Percentiles rank a stretch among this genome's conserved stretches.
Evolutionary conservation across 176 grass and related monocot species (phyloP).

Genomic region (Eleusine indica): DNA sequence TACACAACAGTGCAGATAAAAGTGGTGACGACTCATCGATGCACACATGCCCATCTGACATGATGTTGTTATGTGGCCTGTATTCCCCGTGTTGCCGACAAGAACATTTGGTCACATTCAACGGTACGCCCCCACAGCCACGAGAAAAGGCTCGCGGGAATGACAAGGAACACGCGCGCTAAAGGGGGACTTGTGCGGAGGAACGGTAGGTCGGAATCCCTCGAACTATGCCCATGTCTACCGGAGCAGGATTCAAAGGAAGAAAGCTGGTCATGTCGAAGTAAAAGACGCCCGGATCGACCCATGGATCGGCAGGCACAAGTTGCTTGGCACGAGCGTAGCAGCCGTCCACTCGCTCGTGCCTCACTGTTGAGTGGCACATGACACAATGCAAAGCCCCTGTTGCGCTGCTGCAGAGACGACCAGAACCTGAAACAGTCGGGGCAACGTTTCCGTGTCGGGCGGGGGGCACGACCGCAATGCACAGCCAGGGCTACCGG

Average conservation of each 20-base stretch:
- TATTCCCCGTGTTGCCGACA: conserved; percentile 45
- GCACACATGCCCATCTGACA: background rate
- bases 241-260: conserved; percentile 20
- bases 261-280: conserved; percentile 25
- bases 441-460: conserved; percentile 39
- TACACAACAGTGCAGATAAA: conserved; percentile 33
- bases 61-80: background rate
- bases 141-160: conserved; percentile 2
- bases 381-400: background rate
- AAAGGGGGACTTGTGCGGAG: conserved; percentile 15
- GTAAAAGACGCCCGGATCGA: background rate
- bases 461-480: background rate
- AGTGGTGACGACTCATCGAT: conserved; percentile 4
- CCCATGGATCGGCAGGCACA: background rate
- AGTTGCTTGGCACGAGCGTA: conserved; percentile 9
- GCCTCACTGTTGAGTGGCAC: background rate
- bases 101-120: conserved; percentile 53
- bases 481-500: background rate
- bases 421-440: conserved; percentile 48
- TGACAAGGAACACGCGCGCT: conserved; percentile 43
- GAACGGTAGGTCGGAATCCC: conserved; percentile 47
- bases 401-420: background rate
- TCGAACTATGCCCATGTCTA: conserved; percentile 53
- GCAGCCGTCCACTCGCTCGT: conserved; percentile 8
- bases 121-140: conserved; percentile 29